Base-by-base conservation (phyloP, 2,329 filamentous ascomycete species). In the Colletotrichum liaoningense region DNA sequence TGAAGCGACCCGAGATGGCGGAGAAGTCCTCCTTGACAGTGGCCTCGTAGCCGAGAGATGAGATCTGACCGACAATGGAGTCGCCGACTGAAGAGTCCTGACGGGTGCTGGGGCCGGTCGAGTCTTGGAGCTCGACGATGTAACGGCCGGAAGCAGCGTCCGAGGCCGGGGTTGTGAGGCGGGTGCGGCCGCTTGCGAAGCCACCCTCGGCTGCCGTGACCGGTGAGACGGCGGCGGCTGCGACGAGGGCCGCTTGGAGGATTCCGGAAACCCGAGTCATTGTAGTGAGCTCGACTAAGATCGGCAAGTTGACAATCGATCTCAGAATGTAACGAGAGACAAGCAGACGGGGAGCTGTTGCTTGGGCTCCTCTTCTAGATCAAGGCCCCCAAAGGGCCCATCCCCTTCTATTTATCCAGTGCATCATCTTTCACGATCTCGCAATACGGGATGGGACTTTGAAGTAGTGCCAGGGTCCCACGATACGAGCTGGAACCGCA, bases 21-120 rank as follows among this genome's bases (percentile, higher is more conserved):
- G 73, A 56, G 49, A 63, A 75, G 26, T 75, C 73, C 1, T 69
- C 63, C 35, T 75, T 73, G 33, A 75, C 52, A 6, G 33, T 67
- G 26, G 70, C 66, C 24, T 71, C 66, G 22, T 73, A 70, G 42
- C 73, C 73, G 3, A 69, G 66, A 7, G 69, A 59, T 16, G 62
- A 60, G 38, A 73, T 73, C 12, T 73, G 42, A 24, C 63, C 49
- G 11, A 73, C 64, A 5, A 73, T 59, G 24, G 63, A 35, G 26
- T 73, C 62, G 22, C 22, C 58, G 56, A 63, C 35, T 14, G 46
- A 35, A 9, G 67, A 57, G 24, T 75, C 63, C 2, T 75, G 49
- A n/a, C 73, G 57, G n/a, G 68, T 52, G 16, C 26, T 35, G 52
- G 19, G 58, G 16, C 65, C 59, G 14, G 57, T 46, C 1, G 52